Evolutionary conservation across 768 basidiomycete genomes (phyloP).

Genomic region (Suillus fuscotomentosus): DNA sequence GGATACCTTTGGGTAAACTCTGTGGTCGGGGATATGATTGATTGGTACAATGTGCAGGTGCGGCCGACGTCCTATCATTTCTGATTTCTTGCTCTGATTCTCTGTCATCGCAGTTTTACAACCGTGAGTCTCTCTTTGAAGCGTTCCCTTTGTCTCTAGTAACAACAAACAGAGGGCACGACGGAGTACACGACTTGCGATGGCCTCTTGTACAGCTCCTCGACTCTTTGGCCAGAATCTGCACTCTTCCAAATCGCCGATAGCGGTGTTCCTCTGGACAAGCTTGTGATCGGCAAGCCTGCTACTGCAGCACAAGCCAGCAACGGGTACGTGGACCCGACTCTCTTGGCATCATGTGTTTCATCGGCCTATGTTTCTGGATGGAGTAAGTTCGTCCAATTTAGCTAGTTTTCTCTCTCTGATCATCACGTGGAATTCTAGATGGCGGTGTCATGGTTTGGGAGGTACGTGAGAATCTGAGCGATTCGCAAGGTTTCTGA

Average conservation of each 20-base stretch:
- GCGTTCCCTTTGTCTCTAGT: neutral
- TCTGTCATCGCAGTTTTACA: conserved; percentile 22
- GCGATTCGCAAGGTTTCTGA: neutral
- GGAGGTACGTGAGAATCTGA: conserved; percentile 28
- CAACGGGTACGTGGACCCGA: conserved; percentile 57
- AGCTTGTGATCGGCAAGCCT: conserved; percentile 60
- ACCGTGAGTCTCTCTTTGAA: conserved; percentile 17
- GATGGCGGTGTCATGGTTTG: conserved; percentile 40
- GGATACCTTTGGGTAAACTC: conserved; percentile 38
- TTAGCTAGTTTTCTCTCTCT: conserved; percentile 3
- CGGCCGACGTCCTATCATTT: conserved; percentile 1
- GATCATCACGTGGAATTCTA: conserved; percentile 9
- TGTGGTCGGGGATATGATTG: conserved; percentile 38
- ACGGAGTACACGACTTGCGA: conserved; percentile 64
- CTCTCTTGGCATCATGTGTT: conserved; percentile 58
- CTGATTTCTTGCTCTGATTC: neutral
- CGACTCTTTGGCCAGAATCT: conserved; percentile 58
- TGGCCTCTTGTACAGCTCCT: conserved; percentile 57
- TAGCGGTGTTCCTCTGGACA: conserved; percentile 43
- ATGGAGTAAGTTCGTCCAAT: conserved; percentile 53
- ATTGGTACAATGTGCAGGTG: conserved; percentile 47
- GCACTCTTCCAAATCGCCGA: conserved; percentile 55
- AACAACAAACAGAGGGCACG: conserved; percentile 46
- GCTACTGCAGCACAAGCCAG: conserved; percentile 38
- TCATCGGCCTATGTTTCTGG: conserved; percentile 57